A percentile compares a stretch with the other conserved stretches of the same genome.
Evolutionary conservation across 139 green algal species (phyloP).

Genomic region (Tetradesmus obliquus): DNA sequence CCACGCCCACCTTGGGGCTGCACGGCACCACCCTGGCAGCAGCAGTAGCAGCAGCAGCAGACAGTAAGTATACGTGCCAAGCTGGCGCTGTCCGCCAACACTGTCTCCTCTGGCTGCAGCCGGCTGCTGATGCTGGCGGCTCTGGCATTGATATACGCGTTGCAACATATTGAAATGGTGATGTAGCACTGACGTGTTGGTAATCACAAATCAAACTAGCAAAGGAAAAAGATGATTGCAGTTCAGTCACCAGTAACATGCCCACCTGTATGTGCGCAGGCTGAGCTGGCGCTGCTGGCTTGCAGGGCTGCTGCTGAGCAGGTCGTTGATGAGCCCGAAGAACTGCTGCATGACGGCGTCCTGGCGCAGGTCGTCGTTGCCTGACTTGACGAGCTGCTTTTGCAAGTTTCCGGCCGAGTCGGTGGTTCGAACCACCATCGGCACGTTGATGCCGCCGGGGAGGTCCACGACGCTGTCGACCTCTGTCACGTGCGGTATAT

Average conservation of each 20-base stretch:
- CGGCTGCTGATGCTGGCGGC: too few relatives aligned
- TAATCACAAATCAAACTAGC: background rate
- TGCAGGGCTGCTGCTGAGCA: slow-evolving; percentile 65
- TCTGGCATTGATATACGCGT: too few relatives aligned
- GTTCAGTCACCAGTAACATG: background rate
- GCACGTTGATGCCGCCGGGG: slow-evolving; percentile 89
- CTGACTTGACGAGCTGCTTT: slow-evolving; percentile 76
- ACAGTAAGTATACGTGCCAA: too few relatives aligned
- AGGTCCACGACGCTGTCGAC: slow-evolving; percentile 64
- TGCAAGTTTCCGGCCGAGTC: slow-evolving; percentile 50
- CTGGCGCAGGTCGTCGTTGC: slow-evolving; percentile 86
- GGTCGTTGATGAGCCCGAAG: slow-evolving; percentile 89
- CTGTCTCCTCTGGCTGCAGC: too few relatives aligned
- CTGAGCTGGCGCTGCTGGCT: slow-evolving; percentile 58
- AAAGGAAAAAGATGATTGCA: background rate
- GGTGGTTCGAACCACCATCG: slow-evolving; percentile 71
- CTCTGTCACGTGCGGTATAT: slow-evolving; percentile 59
- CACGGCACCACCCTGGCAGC: slow-evolving; percentile 83
- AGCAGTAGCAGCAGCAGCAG: background rate
- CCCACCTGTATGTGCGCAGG: slow-evolving; percentile 86
- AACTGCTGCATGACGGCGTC: slow-evolving; percentile 99
- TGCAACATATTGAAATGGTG: too few relatives aligned
- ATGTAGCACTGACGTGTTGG: background rate
- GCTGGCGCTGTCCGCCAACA: too few relatives aligned
- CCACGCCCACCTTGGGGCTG: slow-evolving; percentile 82